Base-by-base conservation (phyloP, 169 alveolate species). In the Cryptosporidium sp. region DNA sequence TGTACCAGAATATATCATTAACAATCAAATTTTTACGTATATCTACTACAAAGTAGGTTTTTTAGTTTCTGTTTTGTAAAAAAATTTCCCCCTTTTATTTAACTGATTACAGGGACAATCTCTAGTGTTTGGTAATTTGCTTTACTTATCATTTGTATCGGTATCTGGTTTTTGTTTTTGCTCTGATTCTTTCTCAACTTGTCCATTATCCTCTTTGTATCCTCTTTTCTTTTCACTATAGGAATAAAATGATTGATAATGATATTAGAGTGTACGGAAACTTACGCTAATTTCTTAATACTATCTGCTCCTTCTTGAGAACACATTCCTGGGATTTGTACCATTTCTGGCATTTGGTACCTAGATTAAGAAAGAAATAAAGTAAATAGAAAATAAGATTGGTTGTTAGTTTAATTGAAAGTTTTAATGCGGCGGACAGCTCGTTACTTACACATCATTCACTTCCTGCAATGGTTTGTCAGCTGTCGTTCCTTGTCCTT, bases 221-320 rank as follows among this genome's bases (percentile, higher is more conserved):
- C 85, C 89, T 80, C 89, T 80, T 39, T 80, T 80, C 51, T 80
- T 80, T 12, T 62, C 75, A 43, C 89, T 80, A n/a, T 35, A 16
- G 23, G 37, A 31, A 45, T n/a, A 14, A 10, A 67, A n/a, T 10
- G 10, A 23, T 58, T 29, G 23, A 31, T 12, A 18, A 33, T 68
- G 33, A 31, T 21, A 41, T 16, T 71, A 71, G 10, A 14, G 0
- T 3, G 43, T 29, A 52, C 0, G 12, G 3, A 29, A 21, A 65
- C 89, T 80, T 80, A 80, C 89, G 89, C 89, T 50, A 80, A 26
- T 65, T 61, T 21, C 55, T 80, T 80, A 18, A 80, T 80, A 5
- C 35, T 80, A 8, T 31, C 50, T 0, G 68, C 75, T 12, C 70
- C 39, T 26, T 80, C 89, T 61, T 61, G 89, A 48, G 89, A 61